Evolutionary conservation across 2,329 filamentous ascomycete species (phyloP).

Genomic region (Colletotrichum tamarilloi): DNA sequence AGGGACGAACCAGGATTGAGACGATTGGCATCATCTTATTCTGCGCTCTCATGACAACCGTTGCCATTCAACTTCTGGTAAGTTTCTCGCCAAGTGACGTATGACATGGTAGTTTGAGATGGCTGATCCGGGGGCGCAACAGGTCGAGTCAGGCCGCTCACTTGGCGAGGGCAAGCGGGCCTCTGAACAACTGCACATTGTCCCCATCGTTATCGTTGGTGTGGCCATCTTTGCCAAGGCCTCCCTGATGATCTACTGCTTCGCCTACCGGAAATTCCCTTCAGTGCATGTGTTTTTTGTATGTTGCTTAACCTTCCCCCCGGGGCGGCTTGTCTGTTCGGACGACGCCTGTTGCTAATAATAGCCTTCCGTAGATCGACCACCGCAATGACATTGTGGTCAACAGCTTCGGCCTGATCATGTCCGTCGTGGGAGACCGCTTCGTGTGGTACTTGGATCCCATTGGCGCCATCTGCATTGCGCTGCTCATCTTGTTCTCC

Average conservation of each 20-base stretch:
- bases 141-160: constrained; percentile 66
- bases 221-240: constrained; percentile 65
- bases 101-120: constrained; percentile 27
- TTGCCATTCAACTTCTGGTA: constrained; percentile 71
- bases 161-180: constrained; percentile 57
- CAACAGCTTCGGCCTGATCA: constrained; percentile 65
- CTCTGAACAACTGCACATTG: constrained; percentile 58
- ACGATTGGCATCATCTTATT: constrained; percentile 75
- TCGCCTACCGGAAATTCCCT: constrained; percentile 63
- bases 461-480: constrained; percentile 69
- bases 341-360: constrained; percentile 16
- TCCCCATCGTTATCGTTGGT: constrained; percentile 66
- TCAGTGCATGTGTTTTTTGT: constrained; percentile 67
- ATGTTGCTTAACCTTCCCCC: constrained; percentile 34
- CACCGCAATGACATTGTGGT: constrained; percentile 68
- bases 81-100: constrained; percentile 39
- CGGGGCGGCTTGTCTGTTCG: not conserved
- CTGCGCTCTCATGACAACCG: constrained; percentile 74
- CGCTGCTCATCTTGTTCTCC: constrained; percentile 69
- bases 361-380: constrained; percentile 52
- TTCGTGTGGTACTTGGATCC: constrained; percentile 71
- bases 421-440: constrained; percentile 64
- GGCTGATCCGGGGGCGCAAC: constrained; percentile 36
- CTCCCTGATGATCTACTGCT: constrained; percentile 65
- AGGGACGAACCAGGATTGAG: constrained; percentile 71